phyloP scores from a whole-genome alignment of 1,284 basidiomycete species.

The Ustilago nuda region DNA sequence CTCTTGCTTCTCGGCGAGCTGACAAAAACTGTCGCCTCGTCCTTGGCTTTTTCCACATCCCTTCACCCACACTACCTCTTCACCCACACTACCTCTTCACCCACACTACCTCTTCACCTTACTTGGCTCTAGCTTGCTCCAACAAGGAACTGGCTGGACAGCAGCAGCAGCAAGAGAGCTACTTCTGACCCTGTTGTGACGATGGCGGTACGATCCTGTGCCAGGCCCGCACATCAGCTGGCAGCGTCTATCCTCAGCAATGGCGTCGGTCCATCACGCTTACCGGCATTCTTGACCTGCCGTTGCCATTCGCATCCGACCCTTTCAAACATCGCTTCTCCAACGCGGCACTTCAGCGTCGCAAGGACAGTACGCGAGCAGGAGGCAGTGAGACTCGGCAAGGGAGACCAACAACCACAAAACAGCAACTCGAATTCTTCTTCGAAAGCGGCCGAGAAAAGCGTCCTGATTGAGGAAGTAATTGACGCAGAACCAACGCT shows the following conservation, averaged over 20 bases:
- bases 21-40: constrained; percentile 1
- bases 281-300: constrained; percentile 18
- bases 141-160: neutral
- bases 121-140: neutral
- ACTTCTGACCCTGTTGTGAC: neutral
- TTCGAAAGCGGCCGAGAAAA: neutral
- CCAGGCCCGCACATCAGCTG: constrained; percentile 35
- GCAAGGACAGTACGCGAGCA: neutral
- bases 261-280: constrained; percentile 37
- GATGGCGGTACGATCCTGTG: constrained; percentile 32
- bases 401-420: neutral
- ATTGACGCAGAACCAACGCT: constrained; percentile 37
- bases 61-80: neutral
- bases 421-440: neutral
- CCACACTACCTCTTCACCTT: neutral
- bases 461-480: constrained; percentile 27
- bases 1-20: constrained; percentile 1
- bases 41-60: constrained; percentile 2
- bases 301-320: constrained; percentile 10
- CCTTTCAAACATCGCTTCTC: neutral
- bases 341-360: constrained; percentile 16
- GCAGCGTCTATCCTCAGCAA: constrained; percentile 19
- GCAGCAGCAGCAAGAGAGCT: neutral
- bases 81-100: neutral
- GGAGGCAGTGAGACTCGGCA: neutral